Conservation (phyloP, 2,329 filamentous ascomycete genomes). For the Colletotrichum liriopes region DNA sequence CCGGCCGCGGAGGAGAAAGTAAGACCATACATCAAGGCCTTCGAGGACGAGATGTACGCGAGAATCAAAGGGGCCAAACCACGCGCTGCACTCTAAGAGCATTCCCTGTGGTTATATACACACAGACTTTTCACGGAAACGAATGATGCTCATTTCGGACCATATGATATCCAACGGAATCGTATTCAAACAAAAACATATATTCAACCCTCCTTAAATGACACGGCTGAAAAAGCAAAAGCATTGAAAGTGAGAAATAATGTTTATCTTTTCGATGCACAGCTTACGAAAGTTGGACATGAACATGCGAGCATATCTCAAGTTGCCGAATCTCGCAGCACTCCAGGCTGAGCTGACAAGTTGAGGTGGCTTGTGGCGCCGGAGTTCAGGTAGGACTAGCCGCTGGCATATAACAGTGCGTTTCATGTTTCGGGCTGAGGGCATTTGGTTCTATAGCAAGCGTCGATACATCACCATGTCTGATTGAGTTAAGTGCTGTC, state of each 20-base stretch:
- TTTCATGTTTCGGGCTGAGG: too few species aligned
- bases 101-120: not conserved
- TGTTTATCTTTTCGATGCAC: not conserved
- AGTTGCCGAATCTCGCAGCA: not conserved
- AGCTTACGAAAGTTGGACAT: not conserved
- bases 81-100: not conserved
- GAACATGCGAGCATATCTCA: not conserved
- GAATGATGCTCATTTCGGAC: not conserved
- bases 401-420: too few species aligned
- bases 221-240: not conserved
- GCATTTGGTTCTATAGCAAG: too few species aligned
- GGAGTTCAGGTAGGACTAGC: too few species aligned
- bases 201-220: not conserved
- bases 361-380: too few species aligned
- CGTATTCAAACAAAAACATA: not conserved
- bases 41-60: constrained; percentile 58
- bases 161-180: too few species aligned
- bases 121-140: not conserved
- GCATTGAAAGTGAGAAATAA: not conserved
- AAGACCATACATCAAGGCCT: constrained; percentile 53
- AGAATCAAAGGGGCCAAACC: constrained; percentile 36
- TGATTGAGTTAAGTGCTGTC: not conserved
- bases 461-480: not conserved
- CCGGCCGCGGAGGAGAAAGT: constrained; percentile 57
- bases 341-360: not conserved